Evolutionary conservation across 1,284 basidiomycete species (phyloP), one percentile per base, ranked within the genome.

Genomic region (Austroboletus niveus): DNA sequence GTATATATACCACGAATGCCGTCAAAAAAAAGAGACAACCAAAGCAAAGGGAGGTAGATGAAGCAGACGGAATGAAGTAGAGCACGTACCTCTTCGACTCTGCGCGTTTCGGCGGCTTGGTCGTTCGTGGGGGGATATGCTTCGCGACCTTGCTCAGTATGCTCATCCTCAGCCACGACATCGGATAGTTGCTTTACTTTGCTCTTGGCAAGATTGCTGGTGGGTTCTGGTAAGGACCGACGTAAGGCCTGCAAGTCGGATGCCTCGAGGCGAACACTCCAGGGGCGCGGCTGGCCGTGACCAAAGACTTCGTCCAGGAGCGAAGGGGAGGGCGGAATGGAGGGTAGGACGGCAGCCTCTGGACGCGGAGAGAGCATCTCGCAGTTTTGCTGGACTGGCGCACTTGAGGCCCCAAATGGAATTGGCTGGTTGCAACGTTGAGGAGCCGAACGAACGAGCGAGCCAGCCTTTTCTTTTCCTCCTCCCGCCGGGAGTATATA

Each of bases 41-140:
- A 30, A 22, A 11, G 36, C 27, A 2, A n/a, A 27, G n/a, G 27
- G 20, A 32, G 12, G 22, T 10, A 15, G 10, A 27, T 11, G 20
- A 38, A 27, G 20, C 5, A 20, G n/a, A 3, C 3, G 9, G 20
- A 27, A 20, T n/a, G 12, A 8, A 35, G 39, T 17, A 36, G 12
- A 20, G 27, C 20, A 66, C 76, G 52, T 66, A 87, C 88, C 80
- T 90, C 85, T 72, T 83, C 77, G 20, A 91, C 73, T 53, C 80
- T 73, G 53, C 80, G 77, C 36, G 85, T 81, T 58, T 90, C 89
- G 48, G 77, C 75, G 35, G 77, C 77, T 32, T 83, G 82, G 54
- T 87, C 83, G 39, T 73, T 81, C 45, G 66, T 77, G 5, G 89
- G 87, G 2, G 88, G 87, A 60, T 89, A 90, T 24, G 69, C 71